Conservation (phyloP, 1,284 basidiomycete species). For the Leccinum pachyderme region DNA sequence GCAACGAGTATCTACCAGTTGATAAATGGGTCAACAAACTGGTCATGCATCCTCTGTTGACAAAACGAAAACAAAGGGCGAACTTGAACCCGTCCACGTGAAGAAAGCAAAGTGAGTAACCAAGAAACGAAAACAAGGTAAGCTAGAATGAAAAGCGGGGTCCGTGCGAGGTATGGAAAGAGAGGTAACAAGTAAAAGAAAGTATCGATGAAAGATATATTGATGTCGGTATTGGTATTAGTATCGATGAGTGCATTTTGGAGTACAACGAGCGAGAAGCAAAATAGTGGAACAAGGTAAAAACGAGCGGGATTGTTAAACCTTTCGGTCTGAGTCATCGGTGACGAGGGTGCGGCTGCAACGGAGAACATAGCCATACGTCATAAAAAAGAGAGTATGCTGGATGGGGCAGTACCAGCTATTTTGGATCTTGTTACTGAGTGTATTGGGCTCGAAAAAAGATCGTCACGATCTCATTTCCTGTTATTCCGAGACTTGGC, state of each 20-base stretch:
- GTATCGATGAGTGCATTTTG: conserved; percentile 9
- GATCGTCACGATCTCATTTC: conserved; percentile 15
- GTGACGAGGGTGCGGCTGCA: background rate
- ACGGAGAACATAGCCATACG: background rate
- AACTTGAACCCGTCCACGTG: background rate
- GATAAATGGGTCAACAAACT: background rate
- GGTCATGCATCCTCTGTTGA: background rate
- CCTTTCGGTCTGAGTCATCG: background rate
- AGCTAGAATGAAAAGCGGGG: background rate
- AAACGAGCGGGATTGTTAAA: background rate
- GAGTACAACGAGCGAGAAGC: conserved; percentile 16
- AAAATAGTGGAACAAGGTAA: background rate
- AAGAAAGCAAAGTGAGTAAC: background rate
- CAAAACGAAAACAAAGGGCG: background rate
- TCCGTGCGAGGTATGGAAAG: background rate
- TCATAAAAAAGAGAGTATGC: background rate
- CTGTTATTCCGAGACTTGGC: conserved; percentile 37
- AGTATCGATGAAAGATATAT: background rate
- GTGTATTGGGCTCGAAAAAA: background rate
- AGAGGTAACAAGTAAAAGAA: background rate
- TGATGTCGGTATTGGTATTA: conserved; percentile 1
- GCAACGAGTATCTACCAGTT: background rate
- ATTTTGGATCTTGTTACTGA: background rate
- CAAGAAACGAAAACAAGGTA: background rate
- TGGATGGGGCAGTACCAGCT: background rate